Evolutionary conservation across 768 basidiomycete species (phyloP).

Genomic region (Hemileccinum impolitum): DNA sequence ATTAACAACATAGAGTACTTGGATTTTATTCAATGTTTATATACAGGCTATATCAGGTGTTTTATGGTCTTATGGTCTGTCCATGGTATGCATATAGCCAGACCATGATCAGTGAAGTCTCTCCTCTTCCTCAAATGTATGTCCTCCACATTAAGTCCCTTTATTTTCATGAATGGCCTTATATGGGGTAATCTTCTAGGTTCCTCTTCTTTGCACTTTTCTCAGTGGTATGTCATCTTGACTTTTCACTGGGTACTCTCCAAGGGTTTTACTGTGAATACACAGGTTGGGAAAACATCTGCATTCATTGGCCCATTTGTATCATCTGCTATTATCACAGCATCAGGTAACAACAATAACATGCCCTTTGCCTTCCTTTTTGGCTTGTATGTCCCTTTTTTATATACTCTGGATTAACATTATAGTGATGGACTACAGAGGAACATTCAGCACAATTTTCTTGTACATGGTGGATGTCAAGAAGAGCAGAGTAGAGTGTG

Average conservation of each 20-base stretch:
- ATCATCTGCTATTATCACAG: constrained; percentile 71
- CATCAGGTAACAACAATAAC: constrained; percentile 63
- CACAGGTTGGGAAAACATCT: constrained; percentile 67
- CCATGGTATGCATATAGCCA: constrained; percentile 83
- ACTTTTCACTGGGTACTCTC: neutral
- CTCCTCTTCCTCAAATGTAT: constrained; percentile 67
- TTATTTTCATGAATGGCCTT: neutral
- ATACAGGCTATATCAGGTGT: constrained; percentile 62
- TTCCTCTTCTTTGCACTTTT: constrained; percentile 76
- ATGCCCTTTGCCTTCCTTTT: constrained; percentile 77
- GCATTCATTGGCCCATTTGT: constrained; percentile 76
- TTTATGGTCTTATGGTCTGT: constrained; percentile 70
- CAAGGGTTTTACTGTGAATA: neutral
- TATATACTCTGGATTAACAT: neutral
- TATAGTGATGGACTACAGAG: constrained; percentile 5
- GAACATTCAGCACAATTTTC: constrained; percentile 42
- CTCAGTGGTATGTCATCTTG: constrained; percentile 48
- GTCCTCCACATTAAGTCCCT: constrained; percentile 4
- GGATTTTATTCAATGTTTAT: neutral
- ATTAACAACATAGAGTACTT: neutral
- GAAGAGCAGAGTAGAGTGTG: constrained; percentile 63
- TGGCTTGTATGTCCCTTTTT: constrained; percentile 47
- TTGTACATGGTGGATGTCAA: constrained; percentile 61
- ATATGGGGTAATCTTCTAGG: constrained; percentile 28
- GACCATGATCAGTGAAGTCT: constrained; percentile 81